Evolutionary conservation across 371 early-diverging fungal species (phyloP).

Genomic region (Syncephalastrum racemosum): DNA sequence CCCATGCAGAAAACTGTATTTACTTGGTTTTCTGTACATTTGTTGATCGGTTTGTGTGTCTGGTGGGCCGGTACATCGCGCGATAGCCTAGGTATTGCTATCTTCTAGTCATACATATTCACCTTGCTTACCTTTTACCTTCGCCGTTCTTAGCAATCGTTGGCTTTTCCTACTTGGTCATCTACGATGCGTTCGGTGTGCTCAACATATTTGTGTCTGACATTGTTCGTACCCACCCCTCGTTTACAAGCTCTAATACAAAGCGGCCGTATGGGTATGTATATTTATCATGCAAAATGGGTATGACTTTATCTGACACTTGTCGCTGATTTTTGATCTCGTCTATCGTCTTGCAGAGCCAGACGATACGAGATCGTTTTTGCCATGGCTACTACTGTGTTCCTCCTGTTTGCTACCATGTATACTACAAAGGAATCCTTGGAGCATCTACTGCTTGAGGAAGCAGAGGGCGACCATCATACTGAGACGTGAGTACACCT

Average conservation of each 20-base stretch:
- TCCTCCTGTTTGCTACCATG: slow-evolving; percentile 65
- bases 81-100: slow-evolving; percentile 49
- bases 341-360: slow-evolving; percentile 29
- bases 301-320: too few relatives aligned
- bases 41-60: slow-evolving; percentile 43
- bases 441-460: slow-evolving; percentile 57
- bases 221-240: slow-evolving; percentile 45
- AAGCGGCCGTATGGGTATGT: slow-evolving; percentile 64
- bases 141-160: slow-evolving; percentile 43
- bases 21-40: slow-evolving; percentile 56
- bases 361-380: slow-evolving; percentile 62
- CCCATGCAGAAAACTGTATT: slow-evolving; percentile 64
- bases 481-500: slow-evolving; percentile 19
- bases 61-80: slow-evolving; percentile 53
- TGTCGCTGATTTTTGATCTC: background rate
- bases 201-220: slow-evolving; percentile 57
- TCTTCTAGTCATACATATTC: too few relatives aligned
- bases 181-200: slow-evolving; percentile 68
- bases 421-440: slow-evolving; percentile 67
- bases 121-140: background rate
- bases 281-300: background rate
- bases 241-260: slow-evolving; percentile 48
- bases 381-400: slow-evolving; percentile 59
- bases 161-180: slow-evolving; percentile 54
- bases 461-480: slow-evolving; percentile 28